Percentiles rank a stretch among this genome's conserved stretches.
These are phyloP conservation scores for Wallacemonas sp. DNA, from an alignment of 208 protist genomes.

Conservation along the genomic window DNA sequence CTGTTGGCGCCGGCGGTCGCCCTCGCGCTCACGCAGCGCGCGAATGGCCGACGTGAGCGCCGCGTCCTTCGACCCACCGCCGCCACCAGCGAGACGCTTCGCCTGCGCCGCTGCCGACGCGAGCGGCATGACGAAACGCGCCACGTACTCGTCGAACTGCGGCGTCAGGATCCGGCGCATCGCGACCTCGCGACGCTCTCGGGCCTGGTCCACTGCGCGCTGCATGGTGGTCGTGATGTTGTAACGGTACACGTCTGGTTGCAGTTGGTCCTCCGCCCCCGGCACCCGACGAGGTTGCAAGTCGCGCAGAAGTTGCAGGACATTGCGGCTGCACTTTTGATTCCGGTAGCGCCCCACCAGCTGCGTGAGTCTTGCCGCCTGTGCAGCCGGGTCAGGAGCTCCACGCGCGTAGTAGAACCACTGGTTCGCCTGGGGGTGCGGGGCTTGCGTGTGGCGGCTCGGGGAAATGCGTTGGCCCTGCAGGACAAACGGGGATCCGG, in stretches of 20 bases:
- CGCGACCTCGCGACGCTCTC: not conserved
- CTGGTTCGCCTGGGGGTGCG: constrained; percentile 14
- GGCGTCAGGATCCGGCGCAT: not conserved
- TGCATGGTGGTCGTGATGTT: constrained; percentile 7
- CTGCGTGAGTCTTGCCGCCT: constrained; percentile 1
- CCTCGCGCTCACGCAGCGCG: constrained; percentile 43
- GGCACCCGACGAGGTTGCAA: constrained; percentile 4
- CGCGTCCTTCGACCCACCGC: constrained; percentile 16
- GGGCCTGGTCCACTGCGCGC: constrained; percentile 7
- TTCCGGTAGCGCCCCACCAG: constrained; percentile 4
- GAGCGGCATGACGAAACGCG: constrained; percentile 43
- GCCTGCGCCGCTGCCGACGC: constrained; percentile 25
- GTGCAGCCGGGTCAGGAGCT: not conserved
- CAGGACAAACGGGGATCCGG: constrained; percentile 6
- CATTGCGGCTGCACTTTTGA: constrained; percentile 3
- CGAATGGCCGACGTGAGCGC: constrained; percentile 38
- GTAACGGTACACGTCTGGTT: constrained; percentile 18
- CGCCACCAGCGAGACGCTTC: constrained; percentile 15
- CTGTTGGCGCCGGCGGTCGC: constrained; percentile 20
- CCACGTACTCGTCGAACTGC: constrained; percentile 45
- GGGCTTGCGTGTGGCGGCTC: not conserved
- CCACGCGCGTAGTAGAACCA: constrained; percentile 12
- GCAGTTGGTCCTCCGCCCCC: constrained; percentile 1
- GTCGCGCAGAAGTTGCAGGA: constrained; percentile 9
- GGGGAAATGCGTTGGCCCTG: constrained; percentile 3